Evolutionary conservation across 2,329 filamentous ascomycete species (phyloP).

Genomic region (Rhexocercosporidium sp.): DNA sequence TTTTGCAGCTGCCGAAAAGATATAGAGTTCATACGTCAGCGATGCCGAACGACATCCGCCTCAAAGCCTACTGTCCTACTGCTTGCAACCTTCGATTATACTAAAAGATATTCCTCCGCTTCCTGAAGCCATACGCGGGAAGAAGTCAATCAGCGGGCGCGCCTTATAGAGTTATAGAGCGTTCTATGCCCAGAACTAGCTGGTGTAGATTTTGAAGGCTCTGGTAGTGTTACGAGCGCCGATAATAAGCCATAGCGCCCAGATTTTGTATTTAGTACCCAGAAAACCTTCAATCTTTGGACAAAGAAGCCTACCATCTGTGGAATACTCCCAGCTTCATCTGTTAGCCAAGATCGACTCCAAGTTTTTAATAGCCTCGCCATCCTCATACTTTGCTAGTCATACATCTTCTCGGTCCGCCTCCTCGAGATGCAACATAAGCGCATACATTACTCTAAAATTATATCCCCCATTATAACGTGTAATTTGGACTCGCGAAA

Average conservation of each 20-base stretch:
- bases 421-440: constrained; percentile 14
- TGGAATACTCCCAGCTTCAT: constrained; percentile 8
- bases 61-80: constrained; percentile 15
- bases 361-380: constrained; percentile 4
- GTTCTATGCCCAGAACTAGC: constrained; percentile 12
- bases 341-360: not conserved
- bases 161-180: constrained; percentile 12
- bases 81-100: constrained; percentile 18
- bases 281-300: constrained; percentile 8
- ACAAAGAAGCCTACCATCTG: constrained; percentile 12
- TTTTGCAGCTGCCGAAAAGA: constrained; percentile 12
- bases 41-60: constrained; percentile 1
- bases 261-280: constrained; percentile 2
- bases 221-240: not conserved
- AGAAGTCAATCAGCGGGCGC: constrained; percentile 3
- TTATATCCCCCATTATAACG: not conserved
- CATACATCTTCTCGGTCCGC: constrained; percentile 11
- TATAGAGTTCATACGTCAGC: constrained; percentile 16
- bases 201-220: not conserved
- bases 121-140: constrained; percentile 15
- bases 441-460: constrained; percentile 6
- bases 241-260: constrained; percentile 9
- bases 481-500: not conserved
- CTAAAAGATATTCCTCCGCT: constrained; percentile 1
- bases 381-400: constrained; percentile 15